Base-by-base conservation (phyloP, 352 stramenopile species). In the Phytopythium cucurbitacearum region DNA sequence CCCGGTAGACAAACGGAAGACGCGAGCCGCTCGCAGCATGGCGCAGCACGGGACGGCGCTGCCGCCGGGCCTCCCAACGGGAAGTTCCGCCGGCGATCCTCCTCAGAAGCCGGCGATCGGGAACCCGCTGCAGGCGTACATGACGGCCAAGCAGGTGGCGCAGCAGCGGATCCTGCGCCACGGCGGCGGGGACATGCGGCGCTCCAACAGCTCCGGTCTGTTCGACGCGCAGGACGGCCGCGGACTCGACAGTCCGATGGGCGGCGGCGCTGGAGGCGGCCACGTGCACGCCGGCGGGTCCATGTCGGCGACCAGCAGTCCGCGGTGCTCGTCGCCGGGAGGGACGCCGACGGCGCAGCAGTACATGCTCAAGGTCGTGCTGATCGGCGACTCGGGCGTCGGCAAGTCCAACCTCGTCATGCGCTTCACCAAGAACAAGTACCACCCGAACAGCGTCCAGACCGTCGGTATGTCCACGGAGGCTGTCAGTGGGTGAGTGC, bases 391-490 rank as follows among this genome's bases (percentile, higher is more conserved):
- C 65, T 95, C 86, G 40, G 76, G 80, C 52, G 86, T 96, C 9
- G 86, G 86, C 56, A 96, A 96, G 57, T 91, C 81, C 34, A 94
- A 94, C 53, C 76, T 96, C 46, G 78, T 96, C 41, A 71, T 87
- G 71, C 81, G 84, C 49, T 95, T 96, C 54, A 91, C 85, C 51
- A 94, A 96, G 72, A 94, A 92, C 71, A 89, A 88, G 62, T 95
- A 88, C 66, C 72, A 87, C 57, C 68, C 76, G 13, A 73, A 85
- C 37, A 90, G 67, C 55, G 70, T 84, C 46, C 75, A 89, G 64
- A 96, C 86, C 6, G 78, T 96, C 38, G 85, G 67, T 68, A 33
- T 21, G 56, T 51, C 4, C 1, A 13, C 32, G 33, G 9, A 21
- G 16, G 32, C 43, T 38, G 43, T 3, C 21, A 28, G 21, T 28